phyloP scores from a whole-genome alignment of 768 basidiomycete genomes.

The Xanthoconium stramineum region DNA sequence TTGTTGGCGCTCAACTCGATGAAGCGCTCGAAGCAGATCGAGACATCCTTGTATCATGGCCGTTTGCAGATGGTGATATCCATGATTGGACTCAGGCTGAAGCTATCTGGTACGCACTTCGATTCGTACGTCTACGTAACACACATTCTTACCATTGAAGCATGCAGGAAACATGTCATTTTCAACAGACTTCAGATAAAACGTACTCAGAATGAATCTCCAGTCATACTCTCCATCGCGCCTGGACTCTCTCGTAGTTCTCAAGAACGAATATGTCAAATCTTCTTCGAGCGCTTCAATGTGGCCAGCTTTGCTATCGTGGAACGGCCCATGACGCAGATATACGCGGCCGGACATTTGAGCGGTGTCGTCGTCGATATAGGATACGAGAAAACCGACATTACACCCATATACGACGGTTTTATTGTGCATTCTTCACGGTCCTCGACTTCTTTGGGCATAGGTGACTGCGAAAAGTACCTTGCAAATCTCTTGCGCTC shows the following conservation, averaged over 20 bases:
- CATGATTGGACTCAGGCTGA: conserved; percentile 83
- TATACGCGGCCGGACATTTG: conserved; percentile 72
- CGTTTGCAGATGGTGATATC: conserved; percentile 71
- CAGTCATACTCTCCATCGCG: conserved; percentile 70
- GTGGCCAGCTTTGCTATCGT: conserved; percentile 78
- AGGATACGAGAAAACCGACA: conserved; percentile 69
- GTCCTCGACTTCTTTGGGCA: conserved; percentile 60
- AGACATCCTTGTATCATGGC: conserved; percentile 76
- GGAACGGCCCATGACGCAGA: conserved; percentile 79
- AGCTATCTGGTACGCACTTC: conserved; percentile 71
- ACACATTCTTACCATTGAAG: conserved; percentile 4
- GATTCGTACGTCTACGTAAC: not conserved
- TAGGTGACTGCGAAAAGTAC: conserved; percentile 69
- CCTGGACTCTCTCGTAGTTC: conserved; percentile 61
- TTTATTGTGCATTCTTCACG: conserved; percentile 54
- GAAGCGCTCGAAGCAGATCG: conserved; percentile 74
- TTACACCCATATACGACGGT: conserved; percentile 76
- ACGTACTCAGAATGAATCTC: conserved; percentile 85
- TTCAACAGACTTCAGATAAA: conserved; percentile 72
- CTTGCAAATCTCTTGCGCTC: conserved; percentile 69
- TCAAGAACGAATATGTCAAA: conserved; percentile 72
- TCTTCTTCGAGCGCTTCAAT: conserved; percentile 93
- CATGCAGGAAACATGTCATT: conserved; percentile 76
- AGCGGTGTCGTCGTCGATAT: conserved; percentile 82
- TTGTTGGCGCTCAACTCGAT: conserved; percentile 78